phyloP scores from a whole-genome alignment of 2,329 filamentous ascomycete genomes.

The Sporothrix mexicana region DNA sequence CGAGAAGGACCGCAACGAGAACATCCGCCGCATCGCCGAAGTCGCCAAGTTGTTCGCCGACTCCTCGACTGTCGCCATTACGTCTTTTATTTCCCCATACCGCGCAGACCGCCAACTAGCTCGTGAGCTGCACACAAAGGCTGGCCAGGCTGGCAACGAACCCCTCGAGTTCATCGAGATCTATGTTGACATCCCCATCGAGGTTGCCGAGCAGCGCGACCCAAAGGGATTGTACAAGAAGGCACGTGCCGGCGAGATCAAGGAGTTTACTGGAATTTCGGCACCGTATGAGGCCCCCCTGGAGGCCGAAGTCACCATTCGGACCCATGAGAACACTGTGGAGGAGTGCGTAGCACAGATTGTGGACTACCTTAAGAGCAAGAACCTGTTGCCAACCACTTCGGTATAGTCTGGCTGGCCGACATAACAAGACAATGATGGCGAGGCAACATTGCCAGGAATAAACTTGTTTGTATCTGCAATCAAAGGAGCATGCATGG shows the following conservation, averaged over 20 bases:
- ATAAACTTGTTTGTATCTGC: neutral
- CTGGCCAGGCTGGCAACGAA: slow-evolving; percentile 63
- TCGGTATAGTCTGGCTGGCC: neutral
- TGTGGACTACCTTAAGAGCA: slow-evolving; percentile 74
- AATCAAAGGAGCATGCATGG: too few relatives aligned
- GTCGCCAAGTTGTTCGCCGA: slow-evolving; percentile 96
- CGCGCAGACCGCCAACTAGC: slow-evolving; percentile 83
- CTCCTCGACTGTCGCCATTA: slow-evolving; percentile 82
- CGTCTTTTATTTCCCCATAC: slow-evolving; percentile 97
- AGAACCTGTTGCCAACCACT: slow-evolving; percentile 59
- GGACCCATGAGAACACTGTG: slow-evolving; percentile 79
- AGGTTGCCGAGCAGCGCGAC: slow-evolving; percentile 91
- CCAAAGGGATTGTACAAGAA: slow-evolving; percentile 99
- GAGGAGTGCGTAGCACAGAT: slow-evolving; percentile 90
- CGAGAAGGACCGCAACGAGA: slow-evolving; percentile 93
- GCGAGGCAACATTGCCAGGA: neutral
- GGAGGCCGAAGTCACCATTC: slow-evolving; percentile 84
- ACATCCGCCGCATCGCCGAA: slow-evolving; percentile 95
- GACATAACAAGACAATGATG: too few relatives aligned
- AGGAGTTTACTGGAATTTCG: slow-evolving; percentile 95
- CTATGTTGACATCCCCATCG: slow-evolving; percentile 87
- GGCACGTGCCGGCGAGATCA: slow-evolving; percentile 89
- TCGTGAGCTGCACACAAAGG: slow-evolving; percentile 75
- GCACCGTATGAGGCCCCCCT: slow-evolving; percentile 92
- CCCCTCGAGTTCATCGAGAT: slow-evolving; percentile 91